These are phyloP conservation scores for Pestalotiopsis sp. DNA, from an alignment of 2,329 filamentous ascomycete genomes.

Conservation along the genomic window DNA sequence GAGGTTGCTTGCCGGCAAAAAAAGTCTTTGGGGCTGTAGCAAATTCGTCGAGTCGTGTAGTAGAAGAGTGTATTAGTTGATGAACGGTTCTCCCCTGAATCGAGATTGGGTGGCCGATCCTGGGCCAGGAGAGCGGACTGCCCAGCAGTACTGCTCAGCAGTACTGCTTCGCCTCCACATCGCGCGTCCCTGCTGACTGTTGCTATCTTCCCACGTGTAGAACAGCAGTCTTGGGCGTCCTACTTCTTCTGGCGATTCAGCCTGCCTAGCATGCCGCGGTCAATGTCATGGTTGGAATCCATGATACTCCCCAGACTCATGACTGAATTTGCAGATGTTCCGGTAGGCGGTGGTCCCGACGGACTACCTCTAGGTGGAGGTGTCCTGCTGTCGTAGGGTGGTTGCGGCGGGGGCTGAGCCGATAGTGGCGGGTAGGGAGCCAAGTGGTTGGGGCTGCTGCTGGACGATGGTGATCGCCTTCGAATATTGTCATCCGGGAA, in stretches of 20 bases:
- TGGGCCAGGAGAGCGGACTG: neutral
- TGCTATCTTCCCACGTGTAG: neutral
- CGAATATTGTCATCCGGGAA: constrained; percentile 51
- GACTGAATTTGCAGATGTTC: constrained; percentile 45
- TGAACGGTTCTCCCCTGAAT: neutral
- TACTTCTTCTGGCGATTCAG: constrained; percentile 42
- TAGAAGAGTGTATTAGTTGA: constrained; percentile 8
- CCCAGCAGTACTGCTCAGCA: constrained; percentile 11
- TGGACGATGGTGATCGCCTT: constrained; percentile 55
- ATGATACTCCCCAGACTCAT: constrained; percentile 58
- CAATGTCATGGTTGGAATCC: constrained; percentile 51
- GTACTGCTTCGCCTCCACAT: neutral
- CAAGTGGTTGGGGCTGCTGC: constrained; percentile 47
- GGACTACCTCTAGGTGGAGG: constrained; percentile 44
- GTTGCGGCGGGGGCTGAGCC: constrained; percentile 25
- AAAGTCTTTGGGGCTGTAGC: neutral
- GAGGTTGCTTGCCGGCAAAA: too few species aligned
- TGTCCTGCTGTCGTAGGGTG: constrained; percentile 37
- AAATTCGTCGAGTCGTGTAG: neutral
- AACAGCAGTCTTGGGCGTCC: neutral
- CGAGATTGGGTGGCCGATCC: neutral
- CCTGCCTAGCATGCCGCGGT: constrained; percentile 56
- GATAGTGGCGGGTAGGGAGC: constrained; percentile 41
- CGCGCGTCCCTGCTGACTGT: neutral
- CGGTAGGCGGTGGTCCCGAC: constrained; percentile 33